Evolutionary conservation across 805 yeast genomes (phyloP).

Genomic region (Sugiyamaella qingdaonensis): DNA sequence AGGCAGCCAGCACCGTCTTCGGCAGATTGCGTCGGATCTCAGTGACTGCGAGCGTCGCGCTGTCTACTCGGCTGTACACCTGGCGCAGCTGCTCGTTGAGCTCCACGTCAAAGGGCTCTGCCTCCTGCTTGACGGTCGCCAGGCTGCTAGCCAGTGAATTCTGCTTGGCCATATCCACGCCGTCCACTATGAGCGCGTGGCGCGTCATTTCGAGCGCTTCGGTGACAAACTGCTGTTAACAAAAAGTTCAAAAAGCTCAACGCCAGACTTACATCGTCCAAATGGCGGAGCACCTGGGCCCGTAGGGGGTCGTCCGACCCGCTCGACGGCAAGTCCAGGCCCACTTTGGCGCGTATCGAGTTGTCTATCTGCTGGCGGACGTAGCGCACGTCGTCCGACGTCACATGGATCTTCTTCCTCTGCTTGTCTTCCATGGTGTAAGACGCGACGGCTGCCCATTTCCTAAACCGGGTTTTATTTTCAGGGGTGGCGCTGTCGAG

Average conservation of each 20-base stretch:
- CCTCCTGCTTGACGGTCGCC: slow-evolving; percentile 32
- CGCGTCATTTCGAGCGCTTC: slow-evolving; percentile 56
- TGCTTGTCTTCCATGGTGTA: slow-evolving; percentile 8
- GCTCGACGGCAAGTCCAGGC: slow-evolving; percentile 44
- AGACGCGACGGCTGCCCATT: slow-evolving; percentile 1
- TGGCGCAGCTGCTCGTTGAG: slow-evolving; percentile 57
- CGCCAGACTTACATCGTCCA: slow-evolving; percentile 16
- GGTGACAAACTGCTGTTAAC: slow-evolving; percentile 36
- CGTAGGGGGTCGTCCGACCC: slow-evolving; percentile 43
- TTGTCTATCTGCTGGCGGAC: slow-evolving; percentile 43
- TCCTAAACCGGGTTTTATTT: not conserved
- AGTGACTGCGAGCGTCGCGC: slow-evolving; percentile 54
- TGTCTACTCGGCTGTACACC: slow-evolving; percentile 57
- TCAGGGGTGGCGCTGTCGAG: not conserved
- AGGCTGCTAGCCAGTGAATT: slow-evolving; percentile 23
- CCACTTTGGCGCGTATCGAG: slow-evolving; percentile 43
- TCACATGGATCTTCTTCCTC: slow-evolving; percentile 38
- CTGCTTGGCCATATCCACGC: slow-evolving; percentile 37
- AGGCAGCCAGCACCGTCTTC: slow-evolving; percentile 30
- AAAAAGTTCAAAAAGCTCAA: not conserved
- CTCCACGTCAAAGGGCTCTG: slow-evolving; percentile 68
- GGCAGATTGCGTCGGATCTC: slow-evolving; percentile 42
- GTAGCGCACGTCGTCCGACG: slow-evolving; percentile 49
- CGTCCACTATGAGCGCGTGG: slow-evolving; percentile 56
- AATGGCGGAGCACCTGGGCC: slow-evolving; percentile 38